Evolutionary conservation across 352 stramenopile species (phyloP).

Genomic region (Globisporangium cederbergense): DNA sequence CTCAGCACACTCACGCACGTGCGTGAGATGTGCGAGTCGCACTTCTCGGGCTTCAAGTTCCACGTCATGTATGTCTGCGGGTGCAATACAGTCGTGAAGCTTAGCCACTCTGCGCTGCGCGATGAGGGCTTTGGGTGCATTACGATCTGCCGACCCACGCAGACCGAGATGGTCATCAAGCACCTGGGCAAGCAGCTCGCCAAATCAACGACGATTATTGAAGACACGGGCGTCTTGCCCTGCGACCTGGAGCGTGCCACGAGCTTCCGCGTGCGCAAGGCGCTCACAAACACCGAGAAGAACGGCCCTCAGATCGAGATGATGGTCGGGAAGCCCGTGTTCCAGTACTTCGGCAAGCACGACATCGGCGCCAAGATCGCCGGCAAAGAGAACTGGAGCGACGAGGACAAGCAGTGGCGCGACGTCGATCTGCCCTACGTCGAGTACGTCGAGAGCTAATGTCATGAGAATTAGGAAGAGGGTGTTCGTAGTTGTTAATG

Average conservation of each 20-base stretch:
- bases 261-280: conserved; percentile 58
- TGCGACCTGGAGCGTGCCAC: conserved; percentile 66
- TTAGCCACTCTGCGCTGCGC: conserved; percentile 61
- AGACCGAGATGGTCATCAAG: conserved; percentile 68
- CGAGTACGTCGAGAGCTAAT: conserved; percentile 65
- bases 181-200: conserved; percentile 61
- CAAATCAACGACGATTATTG: conserved; percentile 62
- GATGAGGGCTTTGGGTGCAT: conserved; percentile 73
- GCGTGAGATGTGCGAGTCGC: conserved; percentile 67
- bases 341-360: conserved; percentile 62
- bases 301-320: conserved; percentile 46
- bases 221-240: conserved; percentile 65
- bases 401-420: conserved; percentile 67
- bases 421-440: conserved; percentile 63
- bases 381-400: conserved; percentile 48
- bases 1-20: conserved; percentile 71
- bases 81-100: conserved; percentile 76
- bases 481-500: too few species aligned
- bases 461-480: background rate
- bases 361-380: conserved; percentile 55
- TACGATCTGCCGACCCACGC: conserved; percentile 57
- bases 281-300: conserved; percentile 27
- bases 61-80: conserved; percentile 77
- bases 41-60: conserved; percentile 62
- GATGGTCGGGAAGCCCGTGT: conserved; percentile 66